Evolutionary conservation across 2,329 filamentous ascomycete species (phyloP).

Genomic region (Fusarium devonianum): DNA sequence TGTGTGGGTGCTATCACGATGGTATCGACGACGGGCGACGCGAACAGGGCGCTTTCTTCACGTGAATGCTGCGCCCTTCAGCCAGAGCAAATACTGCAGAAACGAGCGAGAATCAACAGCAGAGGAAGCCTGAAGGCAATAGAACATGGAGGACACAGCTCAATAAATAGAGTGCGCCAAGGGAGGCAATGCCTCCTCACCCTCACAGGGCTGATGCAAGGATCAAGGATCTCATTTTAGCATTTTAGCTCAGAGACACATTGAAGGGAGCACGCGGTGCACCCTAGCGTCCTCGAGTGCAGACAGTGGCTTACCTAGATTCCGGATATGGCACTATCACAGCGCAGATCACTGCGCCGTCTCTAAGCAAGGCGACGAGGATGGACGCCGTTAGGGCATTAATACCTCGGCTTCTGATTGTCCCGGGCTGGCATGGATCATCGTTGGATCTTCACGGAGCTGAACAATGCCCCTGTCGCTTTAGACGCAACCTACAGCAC

Average conservation of each 20-base stretch:
- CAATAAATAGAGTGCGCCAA: not conserved
- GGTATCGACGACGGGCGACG: not conserved
- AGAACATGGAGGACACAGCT: not conserved
- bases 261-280: slow-evolving; percentile 18
- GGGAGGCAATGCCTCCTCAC: not conserved
- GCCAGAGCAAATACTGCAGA: not conserved
- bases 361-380: not conserved
- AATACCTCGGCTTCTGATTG: not conserved
- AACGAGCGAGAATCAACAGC: not conserved
- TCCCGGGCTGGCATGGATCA: slow-evolving; percentile 7
- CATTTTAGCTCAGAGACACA: slow-evolving; percentile 7
- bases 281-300: slow-evolving; percentile 3
- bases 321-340: slow-evolving; percentile 3
- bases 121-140: too few species aligned
- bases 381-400: not conserved
- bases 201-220: slow-evolving; percentile 1
- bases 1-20: not conserved
- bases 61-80: not conserved
- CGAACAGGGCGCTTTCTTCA: not conserved
- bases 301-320: slow-evolving; percentile 15
- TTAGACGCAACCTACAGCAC: not conserved
- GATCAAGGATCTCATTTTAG: not conserved
- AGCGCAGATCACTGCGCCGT: not conserved
- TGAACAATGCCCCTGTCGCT: slow-evolving; percentile 18
- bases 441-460: slow-evolving; percentile 19